phyloP scores from a whole-genome alignment of 495 filamentous ascomycete species.

The Bathelium albidoporum region DNA sequence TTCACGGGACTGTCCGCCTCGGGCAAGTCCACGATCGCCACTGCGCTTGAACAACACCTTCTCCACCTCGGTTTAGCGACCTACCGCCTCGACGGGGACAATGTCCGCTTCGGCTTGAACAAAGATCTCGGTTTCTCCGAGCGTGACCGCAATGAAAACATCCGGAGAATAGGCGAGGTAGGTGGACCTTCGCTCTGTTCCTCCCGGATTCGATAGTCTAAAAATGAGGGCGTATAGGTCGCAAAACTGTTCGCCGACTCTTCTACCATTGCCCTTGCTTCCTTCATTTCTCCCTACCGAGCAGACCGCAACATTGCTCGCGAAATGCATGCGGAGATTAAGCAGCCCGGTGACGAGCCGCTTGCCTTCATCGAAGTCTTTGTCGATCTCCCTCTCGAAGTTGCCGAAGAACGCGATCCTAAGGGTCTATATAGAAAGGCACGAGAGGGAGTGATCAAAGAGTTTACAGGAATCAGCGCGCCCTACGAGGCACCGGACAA shows the following conservation, averaged over 20 bases:
- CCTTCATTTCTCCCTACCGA: constrained; percentile 92
- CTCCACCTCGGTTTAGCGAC: constrained; percentile 71
- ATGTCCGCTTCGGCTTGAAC: constrained; percentile 96
- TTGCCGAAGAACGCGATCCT: constrained; percentile 89
- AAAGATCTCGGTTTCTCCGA: constrained; percentile 93
- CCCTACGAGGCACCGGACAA: constrained; percentile 86
- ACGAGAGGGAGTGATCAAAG: constrained; percentile 80
- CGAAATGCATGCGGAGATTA: constrained; percentile 54
- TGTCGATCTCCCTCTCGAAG: constrained; percentile 76
- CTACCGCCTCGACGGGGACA: constrained; percentile 95
- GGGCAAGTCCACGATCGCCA: constrained; percentile 92
- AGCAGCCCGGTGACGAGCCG: constrained; percentile 40
- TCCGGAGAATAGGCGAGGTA: constrained; percentile 85
- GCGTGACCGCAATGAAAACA: constrained; percentile 92
- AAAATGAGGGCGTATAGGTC: constrained; percentile 42
- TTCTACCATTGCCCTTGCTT: constrained; percentile 76
- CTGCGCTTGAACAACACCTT: constrained; percentile 90
- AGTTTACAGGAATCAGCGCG: constrained; percentile 89
- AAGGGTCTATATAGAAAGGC: constrained; percentile 99
- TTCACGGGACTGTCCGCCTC: constrained; percentile 92
- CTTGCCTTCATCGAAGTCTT: constrained; percentile 90
- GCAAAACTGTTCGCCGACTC: constrained; percentile 93
- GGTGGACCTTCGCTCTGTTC: constrained; percentile 5
- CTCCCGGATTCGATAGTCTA: background rate
- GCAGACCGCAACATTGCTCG: constrained; percentile 77